Percentiles rank a stretch among this genome's conserved stretches.
Conservation (phyloP, 257 asterid genomes). For the Rhazya stricta region DNA sequence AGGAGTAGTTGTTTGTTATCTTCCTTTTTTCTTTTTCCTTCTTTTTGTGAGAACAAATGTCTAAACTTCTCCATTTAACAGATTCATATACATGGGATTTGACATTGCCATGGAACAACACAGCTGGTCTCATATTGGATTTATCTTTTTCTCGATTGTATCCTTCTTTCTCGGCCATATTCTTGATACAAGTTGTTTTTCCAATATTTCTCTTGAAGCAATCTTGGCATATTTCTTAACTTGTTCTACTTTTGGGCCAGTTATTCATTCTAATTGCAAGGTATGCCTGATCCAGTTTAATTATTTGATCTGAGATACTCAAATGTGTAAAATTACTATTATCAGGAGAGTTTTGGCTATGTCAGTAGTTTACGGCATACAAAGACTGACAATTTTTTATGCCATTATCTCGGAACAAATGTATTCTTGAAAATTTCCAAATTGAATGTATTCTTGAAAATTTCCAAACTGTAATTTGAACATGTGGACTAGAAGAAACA, state of each 20-base stretch:
- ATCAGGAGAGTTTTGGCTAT: neutral
- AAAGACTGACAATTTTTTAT: neutral
- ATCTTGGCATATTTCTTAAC: slow-evolving; percentile 45
- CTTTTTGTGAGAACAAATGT: neutral
- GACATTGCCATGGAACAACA: slow-evolving; percentile 98
- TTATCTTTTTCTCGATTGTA: slow-evolving; percentile 95
- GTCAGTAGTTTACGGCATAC: neutral
- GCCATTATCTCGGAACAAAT: neutral
- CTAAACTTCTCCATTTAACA: slow-evolving; percentile 33
- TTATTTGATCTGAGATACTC: neutral
- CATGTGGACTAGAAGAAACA: neutral
- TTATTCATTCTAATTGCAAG: slow-evolving; percentile 90
- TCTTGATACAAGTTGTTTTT: slow-evolving; percentile 2
- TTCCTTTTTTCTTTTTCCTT: slow-evolving; percentile 6
- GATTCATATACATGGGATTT: slow-evolving; percentile 97
- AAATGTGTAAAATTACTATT: neutral
- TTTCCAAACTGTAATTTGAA: neutral
- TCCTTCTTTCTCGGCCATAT: slow-evolving; percentile 41
- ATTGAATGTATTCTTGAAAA: too few species aligned
- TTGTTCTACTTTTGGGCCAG: slow-evolving; percentile 38
- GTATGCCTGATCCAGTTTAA: slow-evolving; percentile 31
- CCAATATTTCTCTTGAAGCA: slow-evolving; percentile 17
- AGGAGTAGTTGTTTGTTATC: slow-evolving; percentile 25
- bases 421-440: neutral
- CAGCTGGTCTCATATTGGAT: slow-evolving; percentile 99